Evolutionary conservation across 345 rosid species (phyloP), one percentile per base, ranked within the genome.

Genomic region (Aquilaria yunnanensis): DNA sequence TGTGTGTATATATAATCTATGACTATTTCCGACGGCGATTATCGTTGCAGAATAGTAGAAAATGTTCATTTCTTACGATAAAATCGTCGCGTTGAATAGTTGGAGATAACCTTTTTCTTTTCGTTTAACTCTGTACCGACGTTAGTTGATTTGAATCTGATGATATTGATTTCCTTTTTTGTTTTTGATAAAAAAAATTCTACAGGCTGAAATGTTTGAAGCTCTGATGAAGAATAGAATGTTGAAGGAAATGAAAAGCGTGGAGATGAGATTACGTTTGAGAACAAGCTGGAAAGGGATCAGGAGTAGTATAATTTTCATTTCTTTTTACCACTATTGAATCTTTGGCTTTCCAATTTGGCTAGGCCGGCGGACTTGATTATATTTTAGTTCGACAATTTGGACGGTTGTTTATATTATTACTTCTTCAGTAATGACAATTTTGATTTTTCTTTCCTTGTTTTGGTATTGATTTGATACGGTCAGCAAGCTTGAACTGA

Each of bases 331-430:
- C 37, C 49, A 14, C 23, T 62, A 14, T 16, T 62, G 57, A 12
- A 23, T 23, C 23, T 51, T 14, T 10, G 51, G 31, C 51, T 9
- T 11, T 51, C 56, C 51, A n/a, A 51, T 34, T 14, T 14, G 57
- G 16, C 7, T 1, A 62, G 47, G 29, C 23, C 46, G 4, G 49
- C n/a, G 55, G 46, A 30, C 52, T 29, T 37, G 12, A 9, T 8
- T 37, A 14, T 32, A 49, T 55, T 31, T 54, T 64, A 54, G 67
- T 59, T 64, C 56, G 67, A 56, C 67, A 45, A 13, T 6, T 30
- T 45, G 13, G 12, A 6, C 7, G 33, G 14, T 14, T 30, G 45
- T 32, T 14, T 56, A 56, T 16, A 23, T 23, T 23, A 23, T 23
- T 23, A 23, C 23, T 23, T 23, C 23, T 23, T 23, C 23, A 23